Evolutionary conservation across 441 rosid genomes (phyloP).

Genomic region (Sinapis alba): DNA sequence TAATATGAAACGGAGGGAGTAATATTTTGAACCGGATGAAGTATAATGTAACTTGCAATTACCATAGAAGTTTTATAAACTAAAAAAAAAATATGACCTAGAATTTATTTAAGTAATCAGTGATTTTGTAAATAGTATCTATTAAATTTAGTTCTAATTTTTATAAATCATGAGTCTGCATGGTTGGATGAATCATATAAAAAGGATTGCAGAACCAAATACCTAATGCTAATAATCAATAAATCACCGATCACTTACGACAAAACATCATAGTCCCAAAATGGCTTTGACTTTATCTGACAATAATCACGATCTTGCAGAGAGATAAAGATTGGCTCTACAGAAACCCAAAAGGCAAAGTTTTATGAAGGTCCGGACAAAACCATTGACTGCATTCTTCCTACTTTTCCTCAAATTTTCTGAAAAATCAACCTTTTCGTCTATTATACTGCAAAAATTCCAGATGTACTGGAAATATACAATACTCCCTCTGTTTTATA

Average conservation of each 20-base stretch:
- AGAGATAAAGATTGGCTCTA: conserved; percentile 32
- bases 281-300: conserved; percentile 35
- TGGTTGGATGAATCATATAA: not conserved
- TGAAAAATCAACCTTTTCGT: conserved; percentile 1
- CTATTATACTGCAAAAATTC: conserved; percentile 29
- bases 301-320: conserved; percentile 23
- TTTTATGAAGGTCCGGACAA: conserved; percentile 26
- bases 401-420: not conserved
- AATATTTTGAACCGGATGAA: too few species aligned
- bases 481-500: too few species aligned
- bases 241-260: conserved; percentile 14
- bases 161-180: not conserved
- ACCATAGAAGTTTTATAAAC: not conserved
- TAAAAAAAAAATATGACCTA: not conserved
- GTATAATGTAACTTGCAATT: not conserved
- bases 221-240: not conserved
- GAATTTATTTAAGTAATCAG: not conserved
- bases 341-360: conserved; percentile 39
- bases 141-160: not conserved
- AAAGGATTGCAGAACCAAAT: not conserved
- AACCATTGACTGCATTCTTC: conserved; percentile 25
- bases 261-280: conserved; percentile 21
- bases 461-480: conserved; percentile 15
- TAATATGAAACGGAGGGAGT: too few species aligned
- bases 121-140: not conserved